Conservation (phyloP, 1,139 yeast genomes). For the Taphrina pruni region DNA sequence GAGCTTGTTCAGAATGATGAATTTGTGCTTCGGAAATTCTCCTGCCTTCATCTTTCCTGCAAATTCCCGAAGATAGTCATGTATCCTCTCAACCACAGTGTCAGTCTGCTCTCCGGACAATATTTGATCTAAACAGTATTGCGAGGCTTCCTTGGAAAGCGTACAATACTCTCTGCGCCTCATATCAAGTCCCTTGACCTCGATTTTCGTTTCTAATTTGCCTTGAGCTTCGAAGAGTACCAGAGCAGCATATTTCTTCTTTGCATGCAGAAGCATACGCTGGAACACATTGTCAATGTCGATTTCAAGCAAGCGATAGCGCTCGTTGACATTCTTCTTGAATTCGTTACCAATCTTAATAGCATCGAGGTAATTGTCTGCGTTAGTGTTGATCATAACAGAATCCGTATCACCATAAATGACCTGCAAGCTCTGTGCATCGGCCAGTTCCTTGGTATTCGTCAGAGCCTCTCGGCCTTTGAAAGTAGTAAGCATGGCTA, state of each 20-base stretch:
- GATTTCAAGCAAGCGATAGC: constrained; percentile 84
- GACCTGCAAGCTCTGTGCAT: constrained; percentile 77
- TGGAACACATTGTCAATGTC: constrained; percentile 94
- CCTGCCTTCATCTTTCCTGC: constrained; percentile 64
- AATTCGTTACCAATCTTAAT: constrained; percentile 82
- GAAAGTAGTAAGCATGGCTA: constrained; percentile 93
- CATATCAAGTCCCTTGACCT: constrained; percentile 97
- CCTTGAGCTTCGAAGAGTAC: constrained; percentile 59
- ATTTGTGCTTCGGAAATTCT: constrained; percentile 66
- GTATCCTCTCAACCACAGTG: constrained; percentile 72
- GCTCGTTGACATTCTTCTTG: constrained; percentile 82
- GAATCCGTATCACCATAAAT: constrained; percentile 99
- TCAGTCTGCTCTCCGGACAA: constrained; percentile 80
- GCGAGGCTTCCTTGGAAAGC: constrained; percentile 82
- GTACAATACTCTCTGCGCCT: constrained; percentile 96
- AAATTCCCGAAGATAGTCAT: constrained; percentile 70
- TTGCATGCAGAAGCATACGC: constrained; percentile 84
- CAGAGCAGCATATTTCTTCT: constrained; percentile 97
- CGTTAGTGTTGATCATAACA: constrained; percentile 96
- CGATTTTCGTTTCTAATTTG: constrained; percentile 63
- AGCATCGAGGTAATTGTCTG: constrained; percentile 71
- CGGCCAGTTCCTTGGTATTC: constrained; percentile 93
- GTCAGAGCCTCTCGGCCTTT: constrained; percentile 94
- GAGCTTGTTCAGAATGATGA: constrained; percentile 51
- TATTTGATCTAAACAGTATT: constrained; percentile 72